Percentiles rank a stretch among this genome's conserved stretches.
These are phyloP conservation scores for Salvia sclarea DNA, from an alignment of 305 asterid species.

Conservation along the genomic window DNA sequence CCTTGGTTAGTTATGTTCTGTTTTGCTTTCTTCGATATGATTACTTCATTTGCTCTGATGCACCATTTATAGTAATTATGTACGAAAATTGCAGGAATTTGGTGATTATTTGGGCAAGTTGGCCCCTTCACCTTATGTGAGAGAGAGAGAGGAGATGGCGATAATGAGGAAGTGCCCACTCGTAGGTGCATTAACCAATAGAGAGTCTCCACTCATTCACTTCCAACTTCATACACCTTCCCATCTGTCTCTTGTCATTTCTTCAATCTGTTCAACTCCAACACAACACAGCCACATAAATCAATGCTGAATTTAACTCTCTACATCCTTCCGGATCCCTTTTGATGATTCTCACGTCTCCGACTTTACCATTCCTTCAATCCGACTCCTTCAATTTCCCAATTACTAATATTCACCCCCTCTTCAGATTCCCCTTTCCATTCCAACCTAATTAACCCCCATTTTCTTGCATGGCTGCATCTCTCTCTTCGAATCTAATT, in stretches of 20 bases:
- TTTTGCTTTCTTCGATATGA: no score
- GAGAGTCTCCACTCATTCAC: slow-evolving; percentile 3
- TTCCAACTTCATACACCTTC: not conserved
- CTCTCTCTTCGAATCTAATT: slow-evolving; percentile 35
- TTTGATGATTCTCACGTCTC: slow-evolving; percentile 74
- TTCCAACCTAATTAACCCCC: slow-evolving; percentile 25
- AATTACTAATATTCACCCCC: not conserved
- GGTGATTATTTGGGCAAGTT: not conserved
- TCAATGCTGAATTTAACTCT: not conserved
- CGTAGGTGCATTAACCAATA: no score
- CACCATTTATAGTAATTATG: not conserved
- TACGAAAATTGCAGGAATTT: not conserved
- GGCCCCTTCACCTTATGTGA: no score
- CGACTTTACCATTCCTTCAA: slow-evolving; percentile 34
- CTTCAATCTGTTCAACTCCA: slow-evolving; percentile 24
- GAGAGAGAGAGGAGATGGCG: no score
- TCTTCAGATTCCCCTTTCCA: slow-evolving; percentile 5
- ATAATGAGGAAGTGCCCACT: no score
- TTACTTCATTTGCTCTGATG: not conserved
- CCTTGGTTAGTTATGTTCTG: no score
- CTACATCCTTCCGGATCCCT: slow-evolving; percentile 19
- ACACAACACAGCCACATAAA: slow-evolving; percentile 8
- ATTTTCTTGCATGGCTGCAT: slow-evolving; percentile 35
- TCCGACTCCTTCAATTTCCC: slow-evolving; percentile 34
- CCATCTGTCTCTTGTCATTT: slow-evolving; percentile 7